Base-by-base conservation (phyloP, 345 rosid species). In the Euphorbia peplus region DNA sequence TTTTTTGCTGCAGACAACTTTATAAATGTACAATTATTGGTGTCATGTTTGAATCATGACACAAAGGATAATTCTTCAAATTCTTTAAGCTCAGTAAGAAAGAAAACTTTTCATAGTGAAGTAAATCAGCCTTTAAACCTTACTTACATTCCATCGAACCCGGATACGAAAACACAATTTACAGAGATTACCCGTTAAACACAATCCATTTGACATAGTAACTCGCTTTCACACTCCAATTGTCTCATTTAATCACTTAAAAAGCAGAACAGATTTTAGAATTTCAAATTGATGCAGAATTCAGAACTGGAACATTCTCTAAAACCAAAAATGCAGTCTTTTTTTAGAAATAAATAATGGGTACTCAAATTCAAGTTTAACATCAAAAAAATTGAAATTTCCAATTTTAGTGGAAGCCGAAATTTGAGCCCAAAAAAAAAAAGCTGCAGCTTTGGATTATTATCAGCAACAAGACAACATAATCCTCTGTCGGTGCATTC, bases 401-500 rank as follows among this genome's bases (percentile, higher is more conserved):
- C 18, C 60, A 37, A 16, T 53, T 71, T 55, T 44, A 39, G 42
- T 22, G 21, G 32, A 32, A 57, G 47, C 57, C 16, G 46, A 26
- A 52, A 26, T n/a, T 37, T 56, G 44, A 10, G 15, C n/a, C 47
- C 8, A 42, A 42, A 35, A 35, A 35, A 35, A 35, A 35, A 42
- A 42, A 14, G 47, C 12, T 42, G 50, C 50, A 44, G 15, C 42
- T 8, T 39, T 39, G 5, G 42, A 39, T 0, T 2, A 5, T 41
- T 51, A 50, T 51, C 30, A 29, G 42, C 29, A 19, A 63, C 16
- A 21, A 63, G 26, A 14, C 26, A 63, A 44, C 50, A 44, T 5
- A 63, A 54, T 54, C 68, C 62, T 30, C 32, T 54, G 74, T 63
- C 69, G 69, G 69, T 71, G 69, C 56, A 54, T 57, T 61, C 64